A percentile compares a stretch with the other conserved stretches of the same genome.
phyloP scores from a whole-genome alignment of 345 rosid genomes.

The Psidium friedrichsthalianum region DNA sequence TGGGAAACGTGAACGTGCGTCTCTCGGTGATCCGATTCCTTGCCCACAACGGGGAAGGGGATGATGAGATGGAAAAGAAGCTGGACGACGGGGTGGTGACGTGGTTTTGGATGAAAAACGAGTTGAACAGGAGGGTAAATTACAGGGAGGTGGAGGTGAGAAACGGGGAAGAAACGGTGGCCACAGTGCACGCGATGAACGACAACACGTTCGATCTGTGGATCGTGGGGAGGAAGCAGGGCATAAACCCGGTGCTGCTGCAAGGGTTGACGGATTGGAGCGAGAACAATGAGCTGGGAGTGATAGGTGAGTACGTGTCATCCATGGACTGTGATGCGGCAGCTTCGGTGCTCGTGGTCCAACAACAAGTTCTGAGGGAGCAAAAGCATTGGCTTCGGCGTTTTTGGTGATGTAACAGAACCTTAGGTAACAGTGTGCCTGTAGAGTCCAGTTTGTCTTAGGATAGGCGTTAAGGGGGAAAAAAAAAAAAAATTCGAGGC shows the following conservation, averaged over 20 bases:
- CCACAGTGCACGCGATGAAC: slow-evolving; percentile 49
- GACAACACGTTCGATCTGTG: slow-evolving; percentile 41
- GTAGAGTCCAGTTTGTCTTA: not conserved
- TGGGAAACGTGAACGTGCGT: slow-evolving; percentile 22
- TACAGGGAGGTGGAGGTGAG: slow-evolving; percentile 58
- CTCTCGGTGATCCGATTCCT: slow-evolving; percentile 48
- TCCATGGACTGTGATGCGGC: slow-evolving; percentile 31
- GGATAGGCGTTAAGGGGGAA: not conserved
- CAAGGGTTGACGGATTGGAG: slow-evolving; percentile 59
- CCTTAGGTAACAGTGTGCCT: not conserved
- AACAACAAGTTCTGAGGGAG: slow-evolving; percentile 51
- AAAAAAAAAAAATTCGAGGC: no score
- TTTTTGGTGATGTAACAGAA: not conserved
- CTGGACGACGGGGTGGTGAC: slow-evolving; percentile 66
- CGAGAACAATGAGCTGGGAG: slow-evolving; percentile 40
- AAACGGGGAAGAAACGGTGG: slow-evolving; percentile 53
- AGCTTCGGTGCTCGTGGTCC: slow-evolving; percentile 61
- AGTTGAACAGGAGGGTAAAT: slow-evolving; percentile 31
- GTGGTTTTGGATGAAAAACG: slow-evolving; percentile 73
- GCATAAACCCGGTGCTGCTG: slow-evolving; percentile 42
- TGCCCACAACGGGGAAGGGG: slow-evolving; percentile 34
- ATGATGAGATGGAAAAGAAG: slow-evolving; percentile 57
- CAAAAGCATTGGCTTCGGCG: not conserved
- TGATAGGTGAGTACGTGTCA: slow-evolving; percentile 49
- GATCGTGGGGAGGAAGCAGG: slow-evolving; percentile 64